Base-by-base conservation (phyloP, 768 basidiomycete species). In the Tephrocybe rancida region DNA sequence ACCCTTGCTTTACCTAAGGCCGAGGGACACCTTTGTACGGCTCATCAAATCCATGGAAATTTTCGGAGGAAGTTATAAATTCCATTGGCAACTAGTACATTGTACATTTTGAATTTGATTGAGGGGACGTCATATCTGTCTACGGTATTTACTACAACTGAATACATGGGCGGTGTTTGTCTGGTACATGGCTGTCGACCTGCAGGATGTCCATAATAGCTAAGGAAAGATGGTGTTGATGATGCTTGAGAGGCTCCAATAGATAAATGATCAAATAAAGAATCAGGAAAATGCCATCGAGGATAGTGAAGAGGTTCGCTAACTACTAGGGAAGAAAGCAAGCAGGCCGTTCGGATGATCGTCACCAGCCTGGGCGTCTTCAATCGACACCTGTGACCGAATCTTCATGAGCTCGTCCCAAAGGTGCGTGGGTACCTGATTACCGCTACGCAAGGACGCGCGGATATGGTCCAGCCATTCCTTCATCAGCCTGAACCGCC, bases 401-500 rank as follows among this genome's bases (percentile, higher is more conserved):
- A 75, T 72, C 67, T 72, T 74, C 70, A 74, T 74, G 51, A 81
- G 58, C 63, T 80, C 77, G 54, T 79, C 78, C 75, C 76, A 79
- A 42, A 79, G 69, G 35, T 74, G 66, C 18, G 75, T 72, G 44
- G 78, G 77, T 34, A 74, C 64, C 52, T 74, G 73, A 45, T 77
- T 69, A 3, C 73, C 77, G 48, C 63, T 70, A 14, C 74, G 71
- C 45, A 83, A 66, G 64, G 78, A 80, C 9, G 64, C 57, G 25
- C 77, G 72, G 57, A 83, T 80, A 45, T 76, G 73, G 46, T 70
- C 67, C 54, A 82, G 67, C 81, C 82, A 83, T 56, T 71, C 68
- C 64, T 79, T 81, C 64, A 83, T 67, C 43, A 78, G 59, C 14
- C 68, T 64, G 62, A 78, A 83, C 58, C 80, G 73, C 11, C 71